phyloP scores from a whole-genome alignment of 2,329 filamentous ascomycete genomes.

The Fusarium sp. region DNA sequence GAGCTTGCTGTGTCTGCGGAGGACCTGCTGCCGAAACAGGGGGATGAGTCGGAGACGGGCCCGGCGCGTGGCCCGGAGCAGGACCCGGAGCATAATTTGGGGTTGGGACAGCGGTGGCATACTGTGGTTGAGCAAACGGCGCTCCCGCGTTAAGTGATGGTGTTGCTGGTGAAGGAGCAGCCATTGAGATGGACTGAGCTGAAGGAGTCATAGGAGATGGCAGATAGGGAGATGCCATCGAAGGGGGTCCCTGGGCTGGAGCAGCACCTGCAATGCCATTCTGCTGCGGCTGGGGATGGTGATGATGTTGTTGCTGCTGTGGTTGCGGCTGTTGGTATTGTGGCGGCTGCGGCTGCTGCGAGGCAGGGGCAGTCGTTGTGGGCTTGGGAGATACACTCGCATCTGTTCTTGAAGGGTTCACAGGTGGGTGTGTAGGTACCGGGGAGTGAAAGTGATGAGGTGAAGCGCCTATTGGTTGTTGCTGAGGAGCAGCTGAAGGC shows the following conservation, averaged over 20 bases:
- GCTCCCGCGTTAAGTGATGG: constrained; percentile 19
- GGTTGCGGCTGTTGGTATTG: neutral
- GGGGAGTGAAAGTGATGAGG: constrained; percentile 41
- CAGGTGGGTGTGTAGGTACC: constrained; percentile 5
- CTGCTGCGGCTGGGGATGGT: neutral
- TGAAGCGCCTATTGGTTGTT: constrained; percentile 27
- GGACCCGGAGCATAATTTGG: constrained; percentile 25
- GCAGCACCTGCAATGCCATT: constrained; percentile 22
- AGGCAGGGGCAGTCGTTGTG: constrained; percentile 15
- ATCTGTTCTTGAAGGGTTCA: constrained; percentile 4
- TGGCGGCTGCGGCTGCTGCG: constrained; percentile 11
- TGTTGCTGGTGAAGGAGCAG: constrained; percentile 14
- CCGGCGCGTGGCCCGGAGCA: constrained; percentile 16
- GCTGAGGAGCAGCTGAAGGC: constrained; percentile 4
- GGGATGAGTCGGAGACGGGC: neutral
- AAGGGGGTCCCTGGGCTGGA: constrained; percentile 19
- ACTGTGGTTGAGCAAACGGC: constrained; percentile 36
- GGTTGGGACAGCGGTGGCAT: constrained; percentile 27
- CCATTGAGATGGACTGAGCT: constrained; percentile 15
- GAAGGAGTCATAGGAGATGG: constrained; percentile 27
- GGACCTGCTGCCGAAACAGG: constrained; percentile 2
- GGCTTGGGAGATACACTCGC: constrained; percentile 15
- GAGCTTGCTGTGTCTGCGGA: neutral
- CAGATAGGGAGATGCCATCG: constrained; percentile 18
- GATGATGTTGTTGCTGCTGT: neutral